Conservation (phyloP, 768 basidiomycete genomes). For the Boletus bicolor region DNA sequence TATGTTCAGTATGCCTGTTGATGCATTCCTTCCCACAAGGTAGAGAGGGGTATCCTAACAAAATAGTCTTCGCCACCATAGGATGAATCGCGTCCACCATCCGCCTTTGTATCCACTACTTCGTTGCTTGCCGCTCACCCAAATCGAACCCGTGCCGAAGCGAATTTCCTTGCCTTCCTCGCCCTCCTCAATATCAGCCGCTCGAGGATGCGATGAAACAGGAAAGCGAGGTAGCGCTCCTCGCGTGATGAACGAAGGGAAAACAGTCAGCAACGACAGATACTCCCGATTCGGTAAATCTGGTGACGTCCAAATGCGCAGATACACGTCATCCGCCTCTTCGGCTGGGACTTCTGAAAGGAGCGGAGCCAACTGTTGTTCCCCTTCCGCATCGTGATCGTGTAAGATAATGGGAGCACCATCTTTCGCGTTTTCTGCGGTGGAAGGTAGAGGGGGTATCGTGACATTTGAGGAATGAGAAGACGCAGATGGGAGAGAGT, state of each 20-base stretch:
- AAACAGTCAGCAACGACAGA: conserved; percentile 62
- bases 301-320: conserved; percentile 81
- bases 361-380: conserved; percentile 31
- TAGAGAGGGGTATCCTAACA: conserved; percentile 45
- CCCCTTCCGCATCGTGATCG: conserved; percentile 33
- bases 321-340: conserved; percentile 44
- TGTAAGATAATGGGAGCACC: conserved; percentile 36
- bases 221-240: conserved; percentile 74
- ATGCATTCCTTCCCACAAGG: conserved; percentile 2
- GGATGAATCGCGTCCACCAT: conserved; percentile 74
- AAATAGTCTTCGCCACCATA: conserved; percentile 80
- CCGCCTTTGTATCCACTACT: conserved; percentile 67
- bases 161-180: conserved; percentile 58
- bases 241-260: conserved; percentile 74
- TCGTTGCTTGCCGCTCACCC: conserved; percentile 63
- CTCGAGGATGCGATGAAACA: conserved; percentile 34
- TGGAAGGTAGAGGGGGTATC: conserved; percentile 32
- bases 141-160: conserved; percentile 83
- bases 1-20: conserved; percentile 30
- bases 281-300: conserved; percentile 76
- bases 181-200: conserved; percentile 67
- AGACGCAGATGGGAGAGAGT: conserved; percentile 51
- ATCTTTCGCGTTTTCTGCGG: conserved; percentile 39
- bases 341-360: conserved; percentile 32
- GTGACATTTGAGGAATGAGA: conserved; percentile 42